Base-by-base conservation (phyloP, 2,329 filamentous ascomycete genomes). In the Alternaria ethzedia region DNA sequence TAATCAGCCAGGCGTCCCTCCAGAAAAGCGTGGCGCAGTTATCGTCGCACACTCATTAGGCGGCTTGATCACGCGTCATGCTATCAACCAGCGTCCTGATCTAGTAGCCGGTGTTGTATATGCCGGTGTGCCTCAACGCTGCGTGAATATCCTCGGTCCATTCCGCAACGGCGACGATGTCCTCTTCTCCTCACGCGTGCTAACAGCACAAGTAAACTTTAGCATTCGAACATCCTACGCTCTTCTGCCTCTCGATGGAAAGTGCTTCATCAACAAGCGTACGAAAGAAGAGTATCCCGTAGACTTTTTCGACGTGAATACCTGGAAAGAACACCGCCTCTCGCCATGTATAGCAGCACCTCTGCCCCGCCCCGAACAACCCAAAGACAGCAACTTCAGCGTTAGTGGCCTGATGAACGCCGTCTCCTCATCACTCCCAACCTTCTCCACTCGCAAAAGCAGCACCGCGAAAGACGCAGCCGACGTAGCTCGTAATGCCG, bases 151-250 rank as follows among this genome's bases (percentile, higher is more conserved):
- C 55, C 86, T 97, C 5, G 95, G 95, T 0, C 94, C 94, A 1
- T 79, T 98, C 12, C 89, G 94, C 36, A 95, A 97, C 71, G 94
- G 94, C n/a, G 94, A 98, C 75, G 92, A 94, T 17, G 94, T 97
- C 0, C 85, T 97, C 1, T 85, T 97, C 63, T 97, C 94, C 73
- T 94, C 94, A 65, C 92, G 93, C 68, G 91, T 97, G 0, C 85
- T 98, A 15, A 97, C 94, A 1, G 94, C 95, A 0, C 92, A 96
- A 75, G 94, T 97, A 70, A 97, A 97, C 80, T 97, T 98, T 74
- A 94, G 91, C 0, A 89, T 98, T 54, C 88, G 95, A 8, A 97
- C 94, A 0, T 94, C 90, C 45, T 97, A 92, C 74, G 89, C 90
- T 11, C 88, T 97, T 9, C 85, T 98, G 1, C 95, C 95, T 0